phyloP scores from a whole-genome alignment of 1,284 basidiomycete species.

The Cystobasidium pallidum region DNA sequence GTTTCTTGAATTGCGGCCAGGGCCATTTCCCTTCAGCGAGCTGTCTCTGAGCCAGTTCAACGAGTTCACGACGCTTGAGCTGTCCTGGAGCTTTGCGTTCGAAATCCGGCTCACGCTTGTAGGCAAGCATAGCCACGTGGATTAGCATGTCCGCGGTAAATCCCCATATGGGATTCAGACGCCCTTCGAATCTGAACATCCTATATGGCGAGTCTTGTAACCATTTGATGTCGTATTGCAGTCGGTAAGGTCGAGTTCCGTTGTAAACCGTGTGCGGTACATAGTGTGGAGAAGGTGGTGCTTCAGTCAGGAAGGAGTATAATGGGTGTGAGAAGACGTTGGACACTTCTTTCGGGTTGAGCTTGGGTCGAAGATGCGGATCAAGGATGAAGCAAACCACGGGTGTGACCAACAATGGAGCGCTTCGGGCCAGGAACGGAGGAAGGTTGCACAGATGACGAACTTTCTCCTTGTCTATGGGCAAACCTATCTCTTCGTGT shows the following conservation, averaged over 20 bases:
- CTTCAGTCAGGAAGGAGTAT: constrained; percentile 46
- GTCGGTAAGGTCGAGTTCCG: constrained; percentile 46
- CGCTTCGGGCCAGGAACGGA: constrained; percentile 48
- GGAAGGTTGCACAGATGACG: constrained; percentile 50
- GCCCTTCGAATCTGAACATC: constrained; percentile 50
- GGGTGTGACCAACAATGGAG: constrained; percentile 51
- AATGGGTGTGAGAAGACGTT: constrained; percentile 52
- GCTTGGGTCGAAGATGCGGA: constrained; percentile 43
- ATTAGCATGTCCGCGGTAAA: constrained; percentile 51
- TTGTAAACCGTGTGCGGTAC: constrained; percentile 26
- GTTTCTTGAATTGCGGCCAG: constrained; percentile 2
- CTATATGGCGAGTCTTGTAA: constrained; percentile 46
- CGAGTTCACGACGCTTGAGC: constrained; percentile 38
- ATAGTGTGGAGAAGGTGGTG: constrained; percentile 23
- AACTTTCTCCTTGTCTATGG: constrained; percentile 46
- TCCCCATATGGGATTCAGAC: constrained; percentile 46
- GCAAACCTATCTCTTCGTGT: constrained; percentile 52
- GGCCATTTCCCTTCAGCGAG: constrained; percentile 34
- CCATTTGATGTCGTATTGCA: constrained; percentile 49
- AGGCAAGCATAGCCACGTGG: constrained; percentile 49
- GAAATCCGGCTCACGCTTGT: constrained; percentile 47
- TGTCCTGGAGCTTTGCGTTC: constrained; percentile 45
- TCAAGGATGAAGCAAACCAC: constrained; percentile 35
- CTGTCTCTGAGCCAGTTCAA: constrained; percentile 41
- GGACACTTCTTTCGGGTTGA: constrained; percentile 49